Evolutionary conservation across 2,329 filamentous ascomycete species (phyloP).

Genomic region (Fusarium nelsonii): DNA sequence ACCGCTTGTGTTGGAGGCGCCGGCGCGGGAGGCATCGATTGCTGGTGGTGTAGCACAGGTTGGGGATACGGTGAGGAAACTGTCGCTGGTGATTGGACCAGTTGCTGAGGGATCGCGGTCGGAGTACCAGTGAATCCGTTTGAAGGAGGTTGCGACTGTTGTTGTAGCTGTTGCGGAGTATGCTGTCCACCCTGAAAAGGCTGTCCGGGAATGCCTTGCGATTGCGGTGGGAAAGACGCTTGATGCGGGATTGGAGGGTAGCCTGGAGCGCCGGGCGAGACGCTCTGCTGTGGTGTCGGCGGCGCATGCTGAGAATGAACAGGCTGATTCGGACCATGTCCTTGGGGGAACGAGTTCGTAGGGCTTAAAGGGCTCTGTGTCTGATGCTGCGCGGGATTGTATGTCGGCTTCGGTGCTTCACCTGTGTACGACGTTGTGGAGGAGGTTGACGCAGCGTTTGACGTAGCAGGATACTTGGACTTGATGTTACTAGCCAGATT

Average conservation of each 20-base stretch:
- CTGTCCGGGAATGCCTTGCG: not conserved
- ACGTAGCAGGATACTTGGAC: conserved; percentile 25
- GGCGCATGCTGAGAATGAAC: conserved; percentile 2
- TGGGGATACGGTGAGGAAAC: conserved; percentile 12
- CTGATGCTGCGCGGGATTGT: conserved; percentile 12
- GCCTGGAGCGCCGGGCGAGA: not conserved
- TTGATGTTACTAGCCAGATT: conserved; percentile 36
- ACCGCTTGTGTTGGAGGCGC: rapidly evolving
- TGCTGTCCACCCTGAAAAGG: not conserved
- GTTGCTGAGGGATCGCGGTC: not conserved
- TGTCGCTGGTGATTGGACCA: not conserved
- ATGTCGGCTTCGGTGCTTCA: conserved; percentile 6
- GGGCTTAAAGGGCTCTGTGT: conserved; percentile 10
- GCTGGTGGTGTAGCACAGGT: conserved; percentile 7
- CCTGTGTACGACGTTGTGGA: not conserved
- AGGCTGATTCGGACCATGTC: not conserved
- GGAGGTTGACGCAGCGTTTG: not conserved
- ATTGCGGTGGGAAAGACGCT: not conserved
- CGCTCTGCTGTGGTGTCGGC: conserved; percentile 12
- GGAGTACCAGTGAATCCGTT: not conserved
- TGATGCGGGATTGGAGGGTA: conserved; percentile 18
- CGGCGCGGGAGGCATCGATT: not conserved
- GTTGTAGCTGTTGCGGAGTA: not conserved
- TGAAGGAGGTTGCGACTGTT: not conserved
- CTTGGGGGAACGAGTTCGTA: conserved; percentile 4